These are phyloP conservation scores for Solanum medicagineum DNA, from an alignment of 257 asterid genomes.

Conservation along the genomic window DNA sequence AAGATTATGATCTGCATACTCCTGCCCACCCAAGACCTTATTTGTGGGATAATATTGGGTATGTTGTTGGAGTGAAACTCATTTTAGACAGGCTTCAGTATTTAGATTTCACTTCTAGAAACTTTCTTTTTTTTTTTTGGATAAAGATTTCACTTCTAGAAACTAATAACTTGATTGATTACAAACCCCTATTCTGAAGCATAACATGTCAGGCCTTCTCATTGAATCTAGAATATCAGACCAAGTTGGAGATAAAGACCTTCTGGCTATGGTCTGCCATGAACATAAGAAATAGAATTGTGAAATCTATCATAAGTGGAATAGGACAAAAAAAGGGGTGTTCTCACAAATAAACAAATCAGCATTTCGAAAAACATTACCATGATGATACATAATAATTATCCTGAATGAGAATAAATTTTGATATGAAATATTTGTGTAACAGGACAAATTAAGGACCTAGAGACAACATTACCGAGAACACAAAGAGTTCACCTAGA, in stretches of 20 bases:
- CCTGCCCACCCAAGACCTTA: not conserved
- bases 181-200: not conserved
- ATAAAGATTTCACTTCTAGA: not conserved
- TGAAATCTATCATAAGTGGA: not conserved
- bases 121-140: not conserved
- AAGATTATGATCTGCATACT: not conserved
- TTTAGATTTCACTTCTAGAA: not conserved
- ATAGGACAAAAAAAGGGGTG: not conserved
- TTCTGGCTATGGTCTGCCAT: not conserved
- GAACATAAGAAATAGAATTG: not conserved
- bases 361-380: not conserved
- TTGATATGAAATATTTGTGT: not conserved
- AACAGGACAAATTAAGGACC: not conserved
- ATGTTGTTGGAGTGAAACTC: not conserved
- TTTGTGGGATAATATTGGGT: not conserved
- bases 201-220: not conserved
- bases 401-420: not conserved
- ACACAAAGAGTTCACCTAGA: slow-evolving; percentile 68
- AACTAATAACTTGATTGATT: not conserved
- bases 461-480: slow-evolving; percentile 34
- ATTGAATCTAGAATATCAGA: not conserved
- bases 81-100: not conserved
- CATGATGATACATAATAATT: not conserved
- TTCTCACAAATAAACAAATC: not conserved
- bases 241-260: not conserved